Base-by-base conservation (phyloP, 306 rosid genomes). In the Gillenia trifoliata region DNA sequence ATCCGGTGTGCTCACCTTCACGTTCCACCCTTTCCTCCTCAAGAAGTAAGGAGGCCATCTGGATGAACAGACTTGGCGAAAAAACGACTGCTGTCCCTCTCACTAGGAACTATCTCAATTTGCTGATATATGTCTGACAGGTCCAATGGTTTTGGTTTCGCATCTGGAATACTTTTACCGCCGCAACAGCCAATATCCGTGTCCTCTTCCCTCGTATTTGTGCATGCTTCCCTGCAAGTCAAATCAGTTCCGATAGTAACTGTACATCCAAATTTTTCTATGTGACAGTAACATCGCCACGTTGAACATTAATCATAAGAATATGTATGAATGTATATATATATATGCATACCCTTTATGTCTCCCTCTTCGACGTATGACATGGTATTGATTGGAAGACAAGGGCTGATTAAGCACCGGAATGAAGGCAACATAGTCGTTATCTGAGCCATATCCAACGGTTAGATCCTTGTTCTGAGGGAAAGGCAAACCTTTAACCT, bases 341-440 rank as follows among this genome's bases (percentile, higher is more conserved):
- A n/a, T n/a, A 54, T 15, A 13, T 23, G 20, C 66, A 20, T 82
- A 93, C 96, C 98, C 97, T 87, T 82, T 87, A 43, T 75, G 73
- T 10, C 66, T 82, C 31, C 82, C 91, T 5, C 30, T 38, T 3
- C 81, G 87, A 5, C 29, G 61, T 10, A 93, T 80, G 0, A 85
- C 85, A 79, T 93, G 88, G 86, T 89, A 93, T 4, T 28, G 83
- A 31, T 89, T 84, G 63, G 98, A 86, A 77, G 87, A 78, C 70
- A 87, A 22, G 11, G 98, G 97, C 43, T 85, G 84, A 71, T 81
- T 77, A 38, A 88, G 85, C 34, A 75, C 96, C 0, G 97, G 98
- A 63, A 93, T 83, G 82, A 91, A 87, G 50, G 80, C 65, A 11
- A 83, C 86, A 31, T 74, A 38, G 0, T 74, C 71, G 28, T 38